Evolutionary conservation across 2,329 filamentous ascomycete genomes (phyloP).

Genomic region (Aurifilum marmelostoma): DNA sequence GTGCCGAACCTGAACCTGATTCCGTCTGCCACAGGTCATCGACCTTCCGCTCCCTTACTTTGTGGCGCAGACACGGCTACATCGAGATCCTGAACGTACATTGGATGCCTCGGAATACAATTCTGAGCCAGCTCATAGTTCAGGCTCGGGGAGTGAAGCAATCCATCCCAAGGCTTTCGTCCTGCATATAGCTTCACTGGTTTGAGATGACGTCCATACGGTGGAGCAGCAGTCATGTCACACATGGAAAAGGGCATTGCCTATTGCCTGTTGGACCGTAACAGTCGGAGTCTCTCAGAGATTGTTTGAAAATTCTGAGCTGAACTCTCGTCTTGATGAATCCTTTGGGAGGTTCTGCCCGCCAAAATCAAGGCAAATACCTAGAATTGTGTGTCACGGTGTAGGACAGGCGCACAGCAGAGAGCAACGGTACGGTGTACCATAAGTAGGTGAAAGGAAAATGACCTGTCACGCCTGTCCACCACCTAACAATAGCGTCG

Average conservation of each 20-base stretch:
- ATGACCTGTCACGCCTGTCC: too few relatives aligned
- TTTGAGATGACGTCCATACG: background rate
- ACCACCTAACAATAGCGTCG: too few relatives aligned
- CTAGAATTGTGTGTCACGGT: background rate
- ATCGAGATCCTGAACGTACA: background rate
- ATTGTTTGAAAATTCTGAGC: background rate
- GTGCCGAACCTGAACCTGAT: slow-evolving; percentile 12
- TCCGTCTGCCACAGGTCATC: slow-evolving; percentile 13
- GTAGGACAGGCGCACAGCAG: background rate
- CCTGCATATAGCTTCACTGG: background rate
- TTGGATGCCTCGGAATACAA: background rate
- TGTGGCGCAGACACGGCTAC: slow-evolving; percentile 25
- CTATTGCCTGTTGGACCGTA: background rate
- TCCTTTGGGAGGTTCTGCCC: background rate
- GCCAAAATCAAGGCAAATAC: background rate
- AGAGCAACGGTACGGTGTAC: background rate
- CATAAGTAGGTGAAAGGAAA: background rate
- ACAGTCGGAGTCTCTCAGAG: background rate
- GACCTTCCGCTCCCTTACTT: background rate
- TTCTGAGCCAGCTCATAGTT: background rate
- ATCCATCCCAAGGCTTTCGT: background rate
- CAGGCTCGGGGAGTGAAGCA: background rate
- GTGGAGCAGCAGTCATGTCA: background rate
- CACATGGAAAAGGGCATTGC: slow-evolving; percentile 9
- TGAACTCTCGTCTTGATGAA: background rate